phyloP scores from a whole-genome alignment of 495 filamentous ascomycete species.

The Chaetomium cochliodes region DNA sequence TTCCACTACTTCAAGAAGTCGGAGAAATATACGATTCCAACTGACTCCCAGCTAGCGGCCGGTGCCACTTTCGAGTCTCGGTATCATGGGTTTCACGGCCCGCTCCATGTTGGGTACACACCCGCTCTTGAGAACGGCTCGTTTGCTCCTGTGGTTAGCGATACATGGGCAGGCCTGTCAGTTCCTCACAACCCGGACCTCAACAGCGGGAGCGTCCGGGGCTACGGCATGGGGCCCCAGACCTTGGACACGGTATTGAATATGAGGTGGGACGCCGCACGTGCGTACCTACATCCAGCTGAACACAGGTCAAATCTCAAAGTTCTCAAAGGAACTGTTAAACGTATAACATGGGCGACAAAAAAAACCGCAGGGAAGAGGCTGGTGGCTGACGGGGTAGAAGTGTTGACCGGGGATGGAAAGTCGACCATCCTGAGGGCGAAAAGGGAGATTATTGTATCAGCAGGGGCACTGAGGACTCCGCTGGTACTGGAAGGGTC shows the following conservation, averaged over 20 bases:
- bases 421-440: neutral
- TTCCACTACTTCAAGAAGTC: conserved; percentile 15
- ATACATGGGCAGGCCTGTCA: conserved; percentile 1
- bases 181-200: conserved; percentile 7
- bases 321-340: conserved; percentile 7
- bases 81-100: conserved; percentile 1
- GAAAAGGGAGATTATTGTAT: conserved; percentile 1
- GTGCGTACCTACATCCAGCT: conserved; percentile 9
- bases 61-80: neutral
- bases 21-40: neutral
- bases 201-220: conserved; percentile 5
- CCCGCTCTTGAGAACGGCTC: conserved; percentile 8
- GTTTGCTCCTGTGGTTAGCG: neutral
- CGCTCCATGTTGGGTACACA: conserved; percentile 5
- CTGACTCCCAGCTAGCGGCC: neutral
- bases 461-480: conserved; percentile 3
- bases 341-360: conserved; percentile 7
- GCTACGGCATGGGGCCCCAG: conserved; percentile 6
- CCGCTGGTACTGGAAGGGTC: conserved; percentile 11
- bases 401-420: neutral
- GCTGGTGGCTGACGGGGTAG: conserved; percentile 1
- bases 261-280: conserved; percentile 6
- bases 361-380: too few species aligned
- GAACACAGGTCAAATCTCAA: conserved; percentile 2
- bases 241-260: neutral